Base-by-base conservation (phyloP, 805 yeast species). In the Cyberlindnera meyerae region DNA sequence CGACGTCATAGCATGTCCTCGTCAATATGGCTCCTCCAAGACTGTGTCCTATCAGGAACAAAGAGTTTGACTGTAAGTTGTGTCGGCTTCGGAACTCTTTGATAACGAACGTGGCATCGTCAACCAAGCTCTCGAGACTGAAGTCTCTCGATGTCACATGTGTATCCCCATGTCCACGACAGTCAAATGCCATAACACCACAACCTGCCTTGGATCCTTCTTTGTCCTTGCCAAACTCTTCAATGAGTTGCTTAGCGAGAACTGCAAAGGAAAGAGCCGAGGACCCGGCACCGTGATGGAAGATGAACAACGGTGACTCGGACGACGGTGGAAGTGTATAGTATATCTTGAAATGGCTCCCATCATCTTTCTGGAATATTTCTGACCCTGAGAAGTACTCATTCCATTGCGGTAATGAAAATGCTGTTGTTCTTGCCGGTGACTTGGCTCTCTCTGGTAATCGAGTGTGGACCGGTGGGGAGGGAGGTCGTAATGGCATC, bases 241-340 rank as follows among this genome's bases (percentile, higher is more conserved):
- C 52, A 7, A 48, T 49, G 14, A 75, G 45, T 8, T 54, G 51
- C 31, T 51, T 57, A 1, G 73, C 59, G 17, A 86, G 49, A 18
- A 64, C 55, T 1, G 85, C 83, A 63, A 84, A 93, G 1, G 96
- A 71, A 61, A 85, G 63, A 0, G 82, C 87, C 2, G 85, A 75
- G 1, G 97, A 88, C 0, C 97, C 98, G 1, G 96, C 97, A 3
- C 99, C 99, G 58, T 93, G 99, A 46, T 86, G 93, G 47, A 79
- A 77, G 2, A 93, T 62, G 48, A 84, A 77, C 1, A 87, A 49
- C 0, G 94, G 87, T 0, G 66, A 54, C 0, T 53, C 49, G 1
- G 49, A 42, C 0, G 48, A 36, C 7, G 48, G 42, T 0, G 95
- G 89, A 1, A 75, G 65, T 8, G 64, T 63, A 47, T 68, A 83